Base-by-base conservation (phyloP, 192 early-diverging fungal species). In the Coemansia sp. region DNA sequence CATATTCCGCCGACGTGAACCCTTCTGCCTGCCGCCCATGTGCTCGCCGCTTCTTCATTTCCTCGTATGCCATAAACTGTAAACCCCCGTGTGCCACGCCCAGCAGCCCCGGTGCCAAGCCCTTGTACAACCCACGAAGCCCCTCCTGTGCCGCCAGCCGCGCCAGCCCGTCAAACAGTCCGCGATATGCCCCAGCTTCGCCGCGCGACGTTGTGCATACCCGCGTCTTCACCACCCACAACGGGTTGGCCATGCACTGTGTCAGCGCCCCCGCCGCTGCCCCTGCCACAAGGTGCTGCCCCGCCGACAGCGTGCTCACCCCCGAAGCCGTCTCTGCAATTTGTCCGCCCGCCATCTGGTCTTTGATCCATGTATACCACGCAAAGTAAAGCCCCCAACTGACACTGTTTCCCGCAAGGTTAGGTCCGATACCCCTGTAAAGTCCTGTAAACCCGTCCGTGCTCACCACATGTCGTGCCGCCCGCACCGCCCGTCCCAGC, bases 361-460 rank as follows among this genome's bases (percentile, higher is more conserved):
- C 66, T 59, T 76, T 81, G 63, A 73, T 57, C 79, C 83, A 55
- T 55, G 84, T 81, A 42, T 93, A 95, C 89, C 90, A 94, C 31
- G 88, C 92, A 80, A 99, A 98, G 67, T 98, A 99, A n/a, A 99
- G 75, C 1, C 95, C 95, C 96, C 97, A 99, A 53, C 92, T 94
- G 11, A 90, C 76, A 10, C 91, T 92, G 25, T 95, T 87, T 0
- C 96, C 97, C 11, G 91, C 91, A 58, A 98, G 85, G 54, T 95
- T 99, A 36, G 97, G 89, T 0, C 87, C 63, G 4, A 99, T 67
- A 10, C 95, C 97, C n/a, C 93, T 86, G 75, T 99, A 99, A 3
- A 99, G 84, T 7, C 93, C 94, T 19, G 78, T 71, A 0, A 85
- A 46, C 5, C 90, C 91, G 67, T 92, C 86, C 6, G 78, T 72